Conservation (phyloP, 1,284 basidiomycete genomes). For the Cutaneotrichosporon sp. region DNA sequence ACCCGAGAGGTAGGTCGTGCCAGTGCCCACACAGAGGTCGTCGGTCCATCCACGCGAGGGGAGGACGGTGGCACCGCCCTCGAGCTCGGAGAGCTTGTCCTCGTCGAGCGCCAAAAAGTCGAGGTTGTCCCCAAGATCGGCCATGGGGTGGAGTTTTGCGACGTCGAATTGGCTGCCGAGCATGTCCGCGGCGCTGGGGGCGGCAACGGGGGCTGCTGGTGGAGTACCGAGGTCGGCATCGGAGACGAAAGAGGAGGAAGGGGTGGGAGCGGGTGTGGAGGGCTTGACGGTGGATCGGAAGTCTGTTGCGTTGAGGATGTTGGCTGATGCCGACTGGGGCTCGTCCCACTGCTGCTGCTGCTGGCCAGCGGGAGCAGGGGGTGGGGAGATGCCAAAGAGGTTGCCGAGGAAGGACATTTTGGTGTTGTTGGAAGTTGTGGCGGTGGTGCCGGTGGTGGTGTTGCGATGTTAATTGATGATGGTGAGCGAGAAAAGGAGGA, state of each 20-base stretch:
- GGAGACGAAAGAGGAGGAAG: conserved; percentile 13
- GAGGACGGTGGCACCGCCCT: conserved; percentile 77
- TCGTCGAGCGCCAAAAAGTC: conserved; percentile 91
- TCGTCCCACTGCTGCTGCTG: conserved; percentile 12
- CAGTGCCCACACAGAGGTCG: conserved; percentile 98
- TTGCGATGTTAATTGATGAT: conserved; percentile 3
- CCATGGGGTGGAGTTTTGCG: conserved; percentile 81
- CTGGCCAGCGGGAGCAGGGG: conserved; percentile 12
- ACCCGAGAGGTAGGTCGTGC: conserved; percentile 97
- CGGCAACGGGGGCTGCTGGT: conserved; percentile 11
- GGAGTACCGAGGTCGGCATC: conserved; percentile 7
- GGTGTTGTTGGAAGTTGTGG: not conserved
- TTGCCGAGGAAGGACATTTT: conserved; percentile 46
- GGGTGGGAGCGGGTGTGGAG: conserved; percentile 13
- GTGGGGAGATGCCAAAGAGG: conserved; percentile 31
- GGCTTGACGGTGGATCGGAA: conserved; percentile 35
- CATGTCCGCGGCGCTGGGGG: conserved; percentile 69
- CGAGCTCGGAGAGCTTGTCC: conserved; percentile 80
- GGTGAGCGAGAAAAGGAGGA: too few species aligned
- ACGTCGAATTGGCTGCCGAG: conserved; percentile 81
- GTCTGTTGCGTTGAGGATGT: conserved; percentile 39
- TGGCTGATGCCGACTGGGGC: conserved; percentile 31
- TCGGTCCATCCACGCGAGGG: conserved; percentile 97
- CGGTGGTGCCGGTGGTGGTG: not conserved
- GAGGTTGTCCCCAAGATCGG: conserved; percentile 71